phyloP scores from a whole-genome alignment of 169 alveolate genomes.

The Theileria parva region DNA sequence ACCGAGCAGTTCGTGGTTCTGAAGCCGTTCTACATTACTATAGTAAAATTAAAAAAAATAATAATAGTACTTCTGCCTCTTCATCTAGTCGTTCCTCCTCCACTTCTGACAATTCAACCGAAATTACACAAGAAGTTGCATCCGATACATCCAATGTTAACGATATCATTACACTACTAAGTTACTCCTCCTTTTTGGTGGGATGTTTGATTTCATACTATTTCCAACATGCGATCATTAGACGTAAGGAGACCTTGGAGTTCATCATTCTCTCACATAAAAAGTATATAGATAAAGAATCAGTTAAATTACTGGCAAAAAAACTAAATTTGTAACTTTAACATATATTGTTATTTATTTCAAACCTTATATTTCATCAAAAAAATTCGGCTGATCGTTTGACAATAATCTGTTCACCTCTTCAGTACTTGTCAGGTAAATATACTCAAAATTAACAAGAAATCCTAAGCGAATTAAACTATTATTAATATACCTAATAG shows the following conservation, averaged over 20 bases:
- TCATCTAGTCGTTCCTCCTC: too few relatives aligned
- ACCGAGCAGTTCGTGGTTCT: background rate
- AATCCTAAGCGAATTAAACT: slow-evolving; percentile 13
- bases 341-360: background rate
- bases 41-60: background rate
- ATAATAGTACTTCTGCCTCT: too few relatives aligned
- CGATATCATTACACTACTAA: slow-evolving; percentile 1
- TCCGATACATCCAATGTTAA: background rate
- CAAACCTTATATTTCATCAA: slow-evolving; percentile 30
- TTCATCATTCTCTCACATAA: background rate
- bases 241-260: background rate
- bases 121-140: background rate
- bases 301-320: background rate
- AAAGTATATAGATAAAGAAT: background rate
- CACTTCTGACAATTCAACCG: background rate
- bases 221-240: background rate
- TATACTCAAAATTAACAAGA: slow-evolving; percentile 42
- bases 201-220: background rate
- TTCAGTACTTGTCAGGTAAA: slow-evolving; percentile 34
- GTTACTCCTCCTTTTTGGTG: background rate
- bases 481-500: slow-evolving; percentile 29
- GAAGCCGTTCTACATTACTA: background rate
- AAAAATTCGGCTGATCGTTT: slow-evolving; percentile 20
- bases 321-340: background rate
- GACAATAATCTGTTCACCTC: slow-evolving; percentile 21